Evolutionary conservation across 176 grass and related monocot species (phyloP).

Genomic region (Aegilops longissima): DNA sequence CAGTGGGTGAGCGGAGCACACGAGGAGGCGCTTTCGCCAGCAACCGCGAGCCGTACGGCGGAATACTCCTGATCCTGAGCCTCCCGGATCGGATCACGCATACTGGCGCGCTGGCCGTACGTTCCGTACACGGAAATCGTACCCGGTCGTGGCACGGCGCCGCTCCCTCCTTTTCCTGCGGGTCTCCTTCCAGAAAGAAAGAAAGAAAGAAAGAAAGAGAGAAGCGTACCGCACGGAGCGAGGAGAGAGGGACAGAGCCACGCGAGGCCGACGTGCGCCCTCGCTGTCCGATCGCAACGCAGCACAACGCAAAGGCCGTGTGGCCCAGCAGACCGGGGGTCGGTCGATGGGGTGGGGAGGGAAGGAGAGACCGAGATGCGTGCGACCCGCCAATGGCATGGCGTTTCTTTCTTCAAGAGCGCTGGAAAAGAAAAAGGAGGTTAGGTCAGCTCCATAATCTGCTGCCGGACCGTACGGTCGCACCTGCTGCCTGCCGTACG

Average conservation of each 20-base stretch:
- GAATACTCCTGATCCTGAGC: neutral
- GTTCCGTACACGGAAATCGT: conserved; percentile 2
- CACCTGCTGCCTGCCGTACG: neutral
- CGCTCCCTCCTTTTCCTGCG: neutral
- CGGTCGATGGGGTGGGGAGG: too few species aligned
- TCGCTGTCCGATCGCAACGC: neutral
- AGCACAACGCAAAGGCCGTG: neutral
- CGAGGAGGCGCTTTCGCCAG: neutral
- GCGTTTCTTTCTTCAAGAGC: neutral
- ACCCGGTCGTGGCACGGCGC: neutral
- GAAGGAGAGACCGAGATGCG: neutral
- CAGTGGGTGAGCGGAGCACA: neutral
- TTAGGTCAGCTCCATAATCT: neutral
- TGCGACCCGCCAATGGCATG: neutral
- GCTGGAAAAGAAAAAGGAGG: neutral
- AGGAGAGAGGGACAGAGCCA: neutral
- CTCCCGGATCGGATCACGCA: neutral
- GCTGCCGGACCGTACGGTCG: neutral
- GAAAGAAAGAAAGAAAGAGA: neutral
- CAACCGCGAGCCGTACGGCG: neutral
- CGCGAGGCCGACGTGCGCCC: neutral
- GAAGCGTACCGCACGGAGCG: too few species aligned
- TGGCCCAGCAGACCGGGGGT: neutral
- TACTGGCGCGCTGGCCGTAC: neutral
- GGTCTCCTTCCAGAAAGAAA: neutral